Conservation (phyloP, 805 yeast genomes). For the Candida sanyiensis region DNA sequence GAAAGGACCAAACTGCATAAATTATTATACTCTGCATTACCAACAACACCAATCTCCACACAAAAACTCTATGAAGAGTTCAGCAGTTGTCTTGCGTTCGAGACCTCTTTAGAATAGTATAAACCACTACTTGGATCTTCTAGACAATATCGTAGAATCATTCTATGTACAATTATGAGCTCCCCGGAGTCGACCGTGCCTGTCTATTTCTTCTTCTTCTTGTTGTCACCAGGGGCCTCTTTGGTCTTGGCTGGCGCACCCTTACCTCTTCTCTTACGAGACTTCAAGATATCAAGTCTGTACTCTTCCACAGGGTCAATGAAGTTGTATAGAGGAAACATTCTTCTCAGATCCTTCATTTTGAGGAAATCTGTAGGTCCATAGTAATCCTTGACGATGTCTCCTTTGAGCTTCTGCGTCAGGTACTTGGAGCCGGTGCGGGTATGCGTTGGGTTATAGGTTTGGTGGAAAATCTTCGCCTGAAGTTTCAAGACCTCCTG, state of each 20-base stretch:
- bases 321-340: conserved; percentile 45
- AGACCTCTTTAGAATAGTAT: too few relatives aligned
- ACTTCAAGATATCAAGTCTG: conserved; percentile 39
- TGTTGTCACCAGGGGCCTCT: conserved; percentile 34
- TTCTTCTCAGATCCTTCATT: conserved; percentile 50
- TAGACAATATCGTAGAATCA: too few relatives aligned
- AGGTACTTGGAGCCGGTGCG: conserved; percentile 74
- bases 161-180: conserved; percentile 18
- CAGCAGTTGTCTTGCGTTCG: too few relatives aligned
- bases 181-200: too few relatives aligned
- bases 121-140: too few relatives aligned
- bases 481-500: conserved; percentile 52
- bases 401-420: conserved; percentile 65
- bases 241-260: conserved; percentile 80
- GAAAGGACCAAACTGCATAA: conserved; percentile 45
- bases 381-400: conserved; percentile 62
- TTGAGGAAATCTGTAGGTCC: conserved; percentile 69
- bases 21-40: conserved; percentile 47
- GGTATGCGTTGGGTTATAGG: conserved; percentile 57
- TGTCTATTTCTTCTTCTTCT: conserved; percentile 34
- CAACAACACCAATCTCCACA: conserved; percentile 25
- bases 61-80: conserved; percentile 6
- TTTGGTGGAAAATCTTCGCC: conserved; percentile 61
- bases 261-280: conserved; percentile 78
- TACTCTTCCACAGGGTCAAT: conserved; percentile 65